phyloP scores from a whole-genome alignment of 1,284 basidiomycete genomes.

The Leccinum olivaceoglutinosum region DNA sequence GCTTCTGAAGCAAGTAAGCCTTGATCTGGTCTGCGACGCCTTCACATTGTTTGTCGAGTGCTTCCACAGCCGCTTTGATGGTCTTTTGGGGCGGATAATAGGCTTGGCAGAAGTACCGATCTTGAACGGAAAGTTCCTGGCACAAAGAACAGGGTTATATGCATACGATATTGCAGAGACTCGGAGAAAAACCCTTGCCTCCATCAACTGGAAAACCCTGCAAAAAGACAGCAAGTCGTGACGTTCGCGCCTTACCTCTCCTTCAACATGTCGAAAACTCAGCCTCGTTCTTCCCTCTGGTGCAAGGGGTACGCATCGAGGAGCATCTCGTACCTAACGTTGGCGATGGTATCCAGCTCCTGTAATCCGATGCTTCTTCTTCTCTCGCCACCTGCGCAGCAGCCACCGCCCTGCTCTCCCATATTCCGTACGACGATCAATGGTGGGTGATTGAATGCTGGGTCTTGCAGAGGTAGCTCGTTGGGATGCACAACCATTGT shows the following conservation, averaged over 20 bases:
- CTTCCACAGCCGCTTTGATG: constrained; percentile 16
- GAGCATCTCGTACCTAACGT: constrained; percentile 19
- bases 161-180: neutral
- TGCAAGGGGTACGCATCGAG: constrained; percentile 6
- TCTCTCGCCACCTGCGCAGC: constrained; percentile 20
- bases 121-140: constrained; percentile 21
- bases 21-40: constrained; percentile 23
- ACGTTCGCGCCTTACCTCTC: constrained; percentile 15
- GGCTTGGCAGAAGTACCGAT: constrained; percentile 15
- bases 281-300: neutral
- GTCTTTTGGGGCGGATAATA: constrained; percentile 14
- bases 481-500: constrained; percentile 38
- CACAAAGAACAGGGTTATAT: neutral
- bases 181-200: constrained; percentile 14
- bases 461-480: constrained; percentile 54
- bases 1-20: constrained; percentile 6
- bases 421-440: constrained; percentile 40
- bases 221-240: constrained; percentile 23
- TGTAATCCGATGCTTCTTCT: constrained; percentile 23
- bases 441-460: constrained; percentile 51
- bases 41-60: constrained; percentile 26
- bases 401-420: constrained; percentile 18
- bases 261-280: constrained; percentile 14
- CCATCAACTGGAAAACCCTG: constrained; percentile 30
- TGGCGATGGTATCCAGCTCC: neutral